Evolutionary conservation across 2,329 filamentous ascomycete species (phyloP).

Genomic region (Botrytis byssoidea): DNA sequence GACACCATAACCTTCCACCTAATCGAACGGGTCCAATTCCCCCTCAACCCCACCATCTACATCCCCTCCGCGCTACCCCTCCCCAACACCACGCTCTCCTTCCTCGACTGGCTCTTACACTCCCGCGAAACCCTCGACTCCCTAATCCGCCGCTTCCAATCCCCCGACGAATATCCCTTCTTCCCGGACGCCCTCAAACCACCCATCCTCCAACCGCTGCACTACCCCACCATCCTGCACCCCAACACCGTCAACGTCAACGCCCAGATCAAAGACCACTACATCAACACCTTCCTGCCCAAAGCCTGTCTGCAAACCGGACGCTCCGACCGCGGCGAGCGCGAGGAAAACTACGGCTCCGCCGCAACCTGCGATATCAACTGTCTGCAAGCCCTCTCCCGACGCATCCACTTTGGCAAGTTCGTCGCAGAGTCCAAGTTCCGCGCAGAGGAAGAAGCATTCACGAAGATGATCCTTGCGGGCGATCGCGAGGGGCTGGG

Average conservation of each 20-base stretch:
- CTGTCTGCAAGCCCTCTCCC: constrained; percentile 83
- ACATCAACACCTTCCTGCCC: constrained; percentile 80
- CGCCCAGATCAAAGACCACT: constrained; percentile 78
- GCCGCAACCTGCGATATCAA: constrained; percentile 87
- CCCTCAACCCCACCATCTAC: constrained; percentile 87
- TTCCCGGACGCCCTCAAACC: constrained; percentile 77
- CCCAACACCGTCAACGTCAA: constrained; percentile 90
- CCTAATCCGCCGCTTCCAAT: constrained; percentile 89
- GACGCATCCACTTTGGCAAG: constrained; percentile 95
- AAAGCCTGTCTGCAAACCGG: constrained; percentile 75
- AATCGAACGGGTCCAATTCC: constrained; percentile 97
- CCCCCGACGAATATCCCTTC: constrained; percentile 96
- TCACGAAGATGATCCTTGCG: constrained; percentile 77
- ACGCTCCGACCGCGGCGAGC: constrained; percentile 77
- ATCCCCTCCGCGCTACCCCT: constrained; percentile 74
- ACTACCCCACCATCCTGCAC: constrained; percentile 87
- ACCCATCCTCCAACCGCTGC: constrained; percentile 81
- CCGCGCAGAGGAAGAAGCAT: constrained; percentile 74
- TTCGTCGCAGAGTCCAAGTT: constrained; percentile 98
- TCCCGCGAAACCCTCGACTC: constrained; percentile 92
- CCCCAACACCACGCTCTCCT: constrained; percentile 69
- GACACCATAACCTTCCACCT: constrained; percentile 97
- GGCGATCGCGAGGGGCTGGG: constrained; percentile 79
- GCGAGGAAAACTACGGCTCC: constrained; percentile 92
- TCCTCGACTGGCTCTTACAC: constrained; percentile 90